Evolutionary conservation across 768 basidiomycete genomes (phyloP).

Genomic region (Asterophora lycoperdoides): DNA sequence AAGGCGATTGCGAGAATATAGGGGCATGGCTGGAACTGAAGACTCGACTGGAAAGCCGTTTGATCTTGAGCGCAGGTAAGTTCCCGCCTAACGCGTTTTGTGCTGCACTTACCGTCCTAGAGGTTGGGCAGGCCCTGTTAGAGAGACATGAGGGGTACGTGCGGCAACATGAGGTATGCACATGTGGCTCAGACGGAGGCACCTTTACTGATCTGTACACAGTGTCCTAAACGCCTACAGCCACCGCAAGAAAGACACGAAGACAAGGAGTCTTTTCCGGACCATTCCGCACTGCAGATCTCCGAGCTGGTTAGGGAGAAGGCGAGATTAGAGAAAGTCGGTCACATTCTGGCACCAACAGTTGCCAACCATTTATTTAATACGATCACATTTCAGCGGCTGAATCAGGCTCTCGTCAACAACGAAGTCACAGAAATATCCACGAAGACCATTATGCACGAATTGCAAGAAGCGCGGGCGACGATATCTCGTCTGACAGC

Average conservation of each 20-base stretch:
- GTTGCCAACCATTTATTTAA: conserved; percentile 1
- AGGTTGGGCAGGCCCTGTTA: conserved; percentile 86
- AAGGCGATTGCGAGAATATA: conserved; percentile 61
- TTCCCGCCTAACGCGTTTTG: conserved; percentile 11
- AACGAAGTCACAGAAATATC: conserved; percentile 79
- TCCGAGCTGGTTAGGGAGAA: conserved; percentile 52
- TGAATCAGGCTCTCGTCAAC: conserved; percentile 75
- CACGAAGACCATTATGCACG: conserved; percentile 66
- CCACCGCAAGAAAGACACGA: conserved; percentile 8
- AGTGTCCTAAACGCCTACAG: conserved; percentile 6
- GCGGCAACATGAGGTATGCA: conserved; percentile 59
- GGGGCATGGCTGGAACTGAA: conserved; percentile 62
- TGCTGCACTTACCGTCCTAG: conserved; percentile 33
- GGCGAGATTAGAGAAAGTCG: conserved; percentile 55
- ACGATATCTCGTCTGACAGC: conserved; percentile 64
- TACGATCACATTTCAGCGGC: conserved; percentile 41
- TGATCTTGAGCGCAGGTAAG: conserved; percentile 85
- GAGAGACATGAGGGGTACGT: conserved; percentile 86
- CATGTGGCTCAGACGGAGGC: conserved; percentile 1
- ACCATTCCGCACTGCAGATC: conserved; percentile 27
- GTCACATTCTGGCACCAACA: neutral
- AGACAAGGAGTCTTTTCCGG: conserved; percentile 26
- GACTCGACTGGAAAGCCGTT: conserved; percentile 66
- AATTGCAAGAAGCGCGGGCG: conserved; percentile 69
- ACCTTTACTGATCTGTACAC: conserved; percentile 1